Base-by-base conservation (phyloP, 768 basidiomycete species). In the Agaricus subrufescens region DNA sequence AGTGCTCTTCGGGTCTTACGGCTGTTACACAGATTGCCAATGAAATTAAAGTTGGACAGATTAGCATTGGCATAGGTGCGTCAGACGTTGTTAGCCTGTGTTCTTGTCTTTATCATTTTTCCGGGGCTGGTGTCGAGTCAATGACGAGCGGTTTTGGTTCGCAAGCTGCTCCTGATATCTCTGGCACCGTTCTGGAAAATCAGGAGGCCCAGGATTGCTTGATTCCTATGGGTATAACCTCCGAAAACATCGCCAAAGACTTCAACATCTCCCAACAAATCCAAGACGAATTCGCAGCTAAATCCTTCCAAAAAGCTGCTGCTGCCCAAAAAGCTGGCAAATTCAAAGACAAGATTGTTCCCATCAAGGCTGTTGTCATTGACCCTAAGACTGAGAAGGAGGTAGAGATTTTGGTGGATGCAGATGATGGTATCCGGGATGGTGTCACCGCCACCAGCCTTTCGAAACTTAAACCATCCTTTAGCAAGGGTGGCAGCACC, bases 181-280 rank as follows among this genome's bases (percentile, higher is more conserved):
- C 88, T 2, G 84, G 89, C 25, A 76, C 79, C 46, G 75, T 94
- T 46, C 77, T 89, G 58, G 62, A 75, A 34, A 84, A 79, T 70
- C 73, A 83, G 62, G 85, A 89, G 61, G 82, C 92, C 2, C 81
- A 81, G 56, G 91, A 94, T 73, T 94, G 91, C 66, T 76, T 89
- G 27, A 75, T 91, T 56, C 91, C 91, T 44, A 93, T 93, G 91
- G 94, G 94, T 38, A 86, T 94, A 74, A 94, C 94, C 19, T 92
- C 89, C 15, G 93, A 95, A 75, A 94, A 94, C 67, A 91, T 94
- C 61, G 91, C 94, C 11, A 68, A 76, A 48, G 84, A 92, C 54
- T 95, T 80, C 70, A n/a, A n/a, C n/a, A n/a, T n/a, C n/a, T n/a
- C n/a, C n/a, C n/a, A n/a, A n/a, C n/a, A n/a, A n/a, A n/a, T n/a